Conservation (phyloP, 2,329 filamentous ascomycete genomes). For the Ceratocystis papillata region DNA sequence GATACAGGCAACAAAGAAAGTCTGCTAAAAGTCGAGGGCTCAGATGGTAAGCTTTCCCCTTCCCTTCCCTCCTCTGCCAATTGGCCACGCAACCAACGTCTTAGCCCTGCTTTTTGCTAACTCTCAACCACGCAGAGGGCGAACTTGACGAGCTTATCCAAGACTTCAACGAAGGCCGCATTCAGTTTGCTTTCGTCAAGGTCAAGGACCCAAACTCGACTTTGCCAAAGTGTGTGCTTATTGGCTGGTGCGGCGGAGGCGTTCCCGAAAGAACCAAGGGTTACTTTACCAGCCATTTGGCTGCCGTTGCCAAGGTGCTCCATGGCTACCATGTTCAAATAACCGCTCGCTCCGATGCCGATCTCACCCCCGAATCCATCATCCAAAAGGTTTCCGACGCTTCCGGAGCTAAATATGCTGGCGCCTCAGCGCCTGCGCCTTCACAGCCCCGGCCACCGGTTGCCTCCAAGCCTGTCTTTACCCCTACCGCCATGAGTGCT, state of each 20-base stretch:
- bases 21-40: constrained; percentile 84
- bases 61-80: not conserved
- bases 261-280: constrained; percentile 98
- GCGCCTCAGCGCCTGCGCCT: constrained; percentile 44
- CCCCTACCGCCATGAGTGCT: constrained; percentile 51
- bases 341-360: constrained; percentile 80
- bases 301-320: constrained; percentile 79
- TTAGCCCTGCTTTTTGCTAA: constrained; percentile 12
- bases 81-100: constrained; percentile 5
- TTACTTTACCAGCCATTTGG: constrained; percentile 91
- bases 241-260: constrained; percentile 94
- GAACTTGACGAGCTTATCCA: constrained; percentile 83
- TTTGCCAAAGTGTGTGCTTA: constrained; percentile 83
- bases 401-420: constrained; percentile 87
- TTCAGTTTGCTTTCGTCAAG: constrained; percentile 95
- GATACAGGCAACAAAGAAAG: constrained; percentile 80
- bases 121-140: constrained; percentile 52
- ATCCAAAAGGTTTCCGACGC: constrained; percentile 90
- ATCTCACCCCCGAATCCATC: constrained; percentile 78
- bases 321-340: constrained; percentile 98
- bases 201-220: constrained; percentile 87
- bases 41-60: constrained; percentile 54
- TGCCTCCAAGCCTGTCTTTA: constrained; percentile 85
- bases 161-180: constrained; percentile 90
- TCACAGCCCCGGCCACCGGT: constrained; percentile 45